Base-by-base conservation (phyloP, 148 eudicot species). In the Oxyria digyna region DNA sequence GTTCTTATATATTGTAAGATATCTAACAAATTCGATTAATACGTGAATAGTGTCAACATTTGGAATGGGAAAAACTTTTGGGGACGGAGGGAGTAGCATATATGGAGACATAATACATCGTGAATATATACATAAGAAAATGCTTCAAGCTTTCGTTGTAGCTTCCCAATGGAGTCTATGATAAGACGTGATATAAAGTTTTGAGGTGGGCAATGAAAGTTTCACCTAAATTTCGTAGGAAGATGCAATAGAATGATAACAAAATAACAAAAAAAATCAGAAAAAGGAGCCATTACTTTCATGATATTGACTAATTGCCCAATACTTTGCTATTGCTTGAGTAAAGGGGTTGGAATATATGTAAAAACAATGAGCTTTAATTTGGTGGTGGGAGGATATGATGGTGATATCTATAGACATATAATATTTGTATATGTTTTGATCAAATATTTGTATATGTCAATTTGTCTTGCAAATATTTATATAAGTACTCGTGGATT, bases 251-350 rank as follows among this genome's bases (percentile, higher is more conserved):
- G 18, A 14, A 31, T 13, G 65, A 14, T 4, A 59, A 27, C 65
- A 29, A 59, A 14, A 15, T 38, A 59, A 59, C 7, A 55, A 55
- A 26, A 55, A 55, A 8, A 55, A 20, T 23, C 4, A 57, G 14
- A 29, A 26, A 27, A 57, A 29, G 15, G 33, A 20, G 37, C 12
- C 65, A 29, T 27, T n/a, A n/a, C n/a, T n/a, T 59, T 59, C 20
- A 15, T 29, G 65, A 59, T 59, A 31, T 14, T 14, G 65, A 59
- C 65, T 12, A 4, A 3, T 31, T 5, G 20, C 20, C 65, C 65
- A 59, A 59, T 59, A 29, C 29, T 31, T 59, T 59, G 8, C n/a
- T 29, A 59, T 59, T 59, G 65, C 65, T 59, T 59, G 65, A 18
- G 65, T 3, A 0, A 59, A 18, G 65, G 65, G 65, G 37, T 59